A percentile compares a stretch with the other conserved stretches of the same genome.
Conservation (phyloP, 257 asterid species). For the Ilex asprella region DNA sequence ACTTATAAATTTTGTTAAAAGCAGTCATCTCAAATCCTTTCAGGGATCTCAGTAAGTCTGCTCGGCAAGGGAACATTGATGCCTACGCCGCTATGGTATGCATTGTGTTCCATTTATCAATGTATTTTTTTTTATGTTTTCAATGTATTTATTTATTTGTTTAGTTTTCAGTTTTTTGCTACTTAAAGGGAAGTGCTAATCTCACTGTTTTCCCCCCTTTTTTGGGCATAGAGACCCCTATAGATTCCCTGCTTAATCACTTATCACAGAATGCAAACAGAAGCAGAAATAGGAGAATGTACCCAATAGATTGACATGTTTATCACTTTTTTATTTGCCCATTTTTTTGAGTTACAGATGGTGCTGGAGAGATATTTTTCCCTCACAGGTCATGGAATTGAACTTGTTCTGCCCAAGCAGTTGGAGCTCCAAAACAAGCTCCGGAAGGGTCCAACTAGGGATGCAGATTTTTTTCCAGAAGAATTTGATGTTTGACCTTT, state of each 20-base stretch:
- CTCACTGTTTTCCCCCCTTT: too few species aligned
- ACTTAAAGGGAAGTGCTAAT: too few species aligned
- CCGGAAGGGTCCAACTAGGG: constrained; percentile 40
- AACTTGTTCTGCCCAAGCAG: constrained; percentile 74
- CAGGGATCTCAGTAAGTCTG: constrained; percentile 63
- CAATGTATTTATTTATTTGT: not conserved
- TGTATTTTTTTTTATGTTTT: not conserved
- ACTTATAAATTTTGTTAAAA: not conserved
- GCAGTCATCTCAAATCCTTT: not conserved
- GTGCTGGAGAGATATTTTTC: constrained; percentile 81
- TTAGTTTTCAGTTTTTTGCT: not conserved
- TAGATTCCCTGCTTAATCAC: too few species aligned
- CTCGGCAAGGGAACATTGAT: constrained; percentile 47
- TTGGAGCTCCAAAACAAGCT: constrained; percentile 58
- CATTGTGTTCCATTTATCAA: not conserved
- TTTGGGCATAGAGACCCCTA: too few species aligned
- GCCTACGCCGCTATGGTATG: constrained; percentile 92
- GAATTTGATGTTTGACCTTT: constrained; percentile 4
- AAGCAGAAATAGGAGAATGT: too few species aligned
- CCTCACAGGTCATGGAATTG: constrained; percentile 47
- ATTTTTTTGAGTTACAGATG: constrained; percentile 31
- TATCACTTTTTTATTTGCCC: not conserved
- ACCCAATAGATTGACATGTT: too few species aligned
- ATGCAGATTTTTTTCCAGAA: constrained; percentile 40
- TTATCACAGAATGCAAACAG: too few species aligned